These are phyloP conservation scores for Metschnikowia kunwiensis DNA, from an alignment of 805 yeast genomes.

Conservation along the genomic window DNA sequence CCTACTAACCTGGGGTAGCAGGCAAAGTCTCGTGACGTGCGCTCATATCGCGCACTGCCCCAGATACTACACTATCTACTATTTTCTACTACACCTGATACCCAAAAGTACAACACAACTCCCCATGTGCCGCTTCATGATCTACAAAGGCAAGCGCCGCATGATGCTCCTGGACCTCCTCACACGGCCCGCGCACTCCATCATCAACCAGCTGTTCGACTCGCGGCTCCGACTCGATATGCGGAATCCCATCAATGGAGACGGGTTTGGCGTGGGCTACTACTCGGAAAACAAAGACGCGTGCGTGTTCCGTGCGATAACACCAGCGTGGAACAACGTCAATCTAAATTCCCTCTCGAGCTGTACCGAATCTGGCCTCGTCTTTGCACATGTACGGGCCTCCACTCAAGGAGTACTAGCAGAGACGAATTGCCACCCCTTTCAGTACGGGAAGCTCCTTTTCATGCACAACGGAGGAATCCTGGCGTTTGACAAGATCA, in stretches of 20 bases:
- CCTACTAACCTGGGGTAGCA: too few species aligned
- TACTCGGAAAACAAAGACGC: constrained; percentile 66
- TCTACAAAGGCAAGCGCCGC: constrained; percentile 87
- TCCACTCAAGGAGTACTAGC: constrained; percentile 91
- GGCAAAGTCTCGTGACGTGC: too few species aligned
- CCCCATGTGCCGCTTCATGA: constrained; percentile 93
- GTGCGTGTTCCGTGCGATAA: constrained; percentile 89
- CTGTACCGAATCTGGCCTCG: constrained; percentile 78
- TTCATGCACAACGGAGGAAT: constrained; percentile 98
- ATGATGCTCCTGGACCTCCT: constrained; percentile 80
- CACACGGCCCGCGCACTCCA: constrained; percentile 95
- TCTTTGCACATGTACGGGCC: constrained; percentile 95
- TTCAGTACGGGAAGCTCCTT: constrained; percentile 79
- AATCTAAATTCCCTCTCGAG: constrained; percentile 82
- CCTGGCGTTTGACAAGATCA: constrained; percentile 67
- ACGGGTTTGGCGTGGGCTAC: constrained; percentile 97
- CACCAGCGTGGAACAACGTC: constrained; percentile 97
- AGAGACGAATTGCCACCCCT: constrained; percentile 97
- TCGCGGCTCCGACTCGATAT: constrained; percentile 82
- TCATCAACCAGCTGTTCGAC: constrained; percentile 94
- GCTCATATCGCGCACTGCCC: too few species aligned
- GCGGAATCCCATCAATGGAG: constrained; percentile 93
- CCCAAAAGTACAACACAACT: too few species aligned
- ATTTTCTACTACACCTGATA: too few species aligned
- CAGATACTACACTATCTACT: too few species aligned